Evolutionary conservation across 495 filamentous ascomycete species (phyloP), one percentile per base, ranked within the genome.

Genomic region (Penicillium roqueforti): DNA sequence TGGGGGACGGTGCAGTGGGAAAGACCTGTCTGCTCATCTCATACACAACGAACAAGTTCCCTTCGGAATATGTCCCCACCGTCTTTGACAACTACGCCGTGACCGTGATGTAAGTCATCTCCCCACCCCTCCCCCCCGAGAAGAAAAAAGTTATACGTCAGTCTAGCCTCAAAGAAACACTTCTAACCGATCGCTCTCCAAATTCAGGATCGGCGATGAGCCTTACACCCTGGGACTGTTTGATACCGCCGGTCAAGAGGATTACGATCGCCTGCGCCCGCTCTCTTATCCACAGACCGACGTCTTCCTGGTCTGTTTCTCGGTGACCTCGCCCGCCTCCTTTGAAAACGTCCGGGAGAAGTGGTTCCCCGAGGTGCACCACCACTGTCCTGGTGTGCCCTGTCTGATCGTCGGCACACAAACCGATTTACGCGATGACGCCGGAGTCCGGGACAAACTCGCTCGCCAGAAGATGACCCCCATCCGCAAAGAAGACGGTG

Each of bases 81-180:
- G 93, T 98, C 29, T 98, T 98, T 71, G 93, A 98, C 71, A 98
- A 98, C 75, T 98, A 98, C 85, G 93, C 93, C 16, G 93, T 98
- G 66, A 98, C 93, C 40, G 92, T 97, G 51, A 97, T 97, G 92
- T 97, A 81, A 85, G 92, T 88, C 25, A 37, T 25, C 38, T 40
- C 40, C 11, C 32, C 9, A 29, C 13, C 2, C 14, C 19, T 4
- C 52, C 47, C 42, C 16, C 26, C 43, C 29, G 19, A 7, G 0
- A 20, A 32, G 39, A 48, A 57, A 49, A 58, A 51, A 28, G 48
- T 39, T n/a, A 29, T 29, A 51, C 20, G 13, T 19, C 14, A 43
- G 25, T 16, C 16, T 14, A 29, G 9, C 25, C 5, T 25, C 29
- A 32, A 16, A 45, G 29, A 32, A 43, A 26, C 16, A 50, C 4